These are phyloP conservation scores for Rossbeevera mucosa DNA, from an alignment of 768 basidiomycete genomes.

Conservation along the genomic window DNA sequence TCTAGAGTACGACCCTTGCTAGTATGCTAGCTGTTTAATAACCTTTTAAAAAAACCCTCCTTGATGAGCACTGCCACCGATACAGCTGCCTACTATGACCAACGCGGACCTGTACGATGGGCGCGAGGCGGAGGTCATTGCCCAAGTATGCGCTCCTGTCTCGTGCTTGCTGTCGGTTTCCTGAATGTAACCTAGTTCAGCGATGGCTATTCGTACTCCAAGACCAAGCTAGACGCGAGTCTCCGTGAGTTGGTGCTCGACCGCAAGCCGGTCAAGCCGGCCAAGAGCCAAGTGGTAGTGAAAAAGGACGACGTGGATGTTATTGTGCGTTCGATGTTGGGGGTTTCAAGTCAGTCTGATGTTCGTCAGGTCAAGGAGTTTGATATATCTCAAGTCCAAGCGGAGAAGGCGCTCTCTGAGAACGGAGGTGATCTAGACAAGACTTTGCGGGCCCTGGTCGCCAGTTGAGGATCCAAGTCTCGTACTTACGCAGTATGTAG, in stretches of 20 bases:
- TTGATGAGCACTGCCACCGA: conserved; percentile 23
- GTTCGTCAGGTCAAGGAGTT: conserved; percentile 27
- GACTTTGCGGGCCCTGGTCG: conserved; percentile 25
- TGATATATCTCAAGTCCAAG: conserved; percentile 25
- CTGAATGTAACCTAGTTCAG: conserved; percentile 47
- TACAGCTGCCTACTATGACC: conserved; percentile 5
- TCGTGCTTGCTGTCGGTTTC: neutral
- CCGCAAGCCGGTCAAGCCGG: conserved; percentile 52
- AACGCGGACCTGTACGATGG: conserved; percentile 26
- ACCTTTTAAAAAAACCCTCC: conserved; percentile 12
- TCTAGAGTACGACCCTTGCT: conserved; percentile 25
- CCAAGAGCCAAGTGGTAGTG: conserved; percentile 18
- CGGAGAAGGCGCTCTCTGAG: conserved; percentile 29
- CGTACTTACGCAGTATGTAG: no score
- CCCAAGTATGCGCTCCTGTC: conserved; percentile 15
- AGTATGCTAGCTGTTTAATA: conserved; percentile 32
- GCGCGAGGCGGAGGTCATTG: conserved; percentile 29
- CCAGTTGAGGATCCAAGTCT: conserved; percentile 12
- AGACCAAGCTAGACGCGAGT: conserved; percentile 31
- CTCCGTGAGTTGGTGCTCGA: conserved; percentile 48
- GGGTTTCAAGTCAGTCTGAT: conserved; percentile 5
- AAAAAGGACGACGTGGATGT: conserved; percentile 29
- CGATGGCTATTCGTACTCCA: conserved; percentile 45
- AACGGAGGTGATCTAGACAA: conserved; percentile 28
- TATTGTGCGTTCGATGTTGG: conserved; percentile 19